These are phyloP conservation scores for Plasmodium chabaudi DNA, from an alignment of 169 alveolate genomes.

Conservation along the genomic window DNA sequence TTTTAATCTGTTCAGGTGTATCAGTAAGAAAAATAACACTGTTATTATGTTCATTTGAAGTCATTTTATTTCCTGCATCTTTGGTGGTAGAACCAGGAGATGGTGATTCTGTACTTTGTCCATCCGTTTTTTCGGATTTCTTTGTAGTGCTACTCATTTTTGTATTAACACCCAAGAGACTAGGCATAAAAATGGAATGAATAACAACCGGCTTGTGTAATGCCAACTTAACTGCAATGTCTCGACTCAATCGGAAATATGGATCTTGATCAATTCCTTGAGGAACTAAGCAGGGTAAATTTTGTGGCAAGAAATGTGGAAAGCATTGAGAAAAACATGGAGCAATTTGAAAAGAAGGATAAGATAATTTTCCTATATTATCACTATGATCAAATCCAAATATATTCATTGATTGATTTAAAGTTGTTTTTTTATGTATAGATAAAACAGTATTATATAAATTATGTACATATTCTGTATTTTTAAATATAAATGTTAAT, in stretches of 20 bases:
- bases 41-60: conserved; percentile 94
- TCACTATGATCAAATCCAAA: conserved; percentile 95
- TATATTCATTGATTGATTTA: conserved; percentile 93
- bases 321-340: conserved; percentile 96
- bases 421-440: conserved; percentile 95
- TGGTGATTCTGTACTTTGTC: conserved; percentile 88
- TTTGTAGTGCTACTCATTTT: conserved; percentile 93
- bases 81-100: conserved; percentile 89
- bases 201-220: conserved; percentile 94
- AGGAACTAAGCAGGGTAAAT: conserved; percentile 95
- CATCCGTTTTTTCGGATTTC: conserved; percentile 7
- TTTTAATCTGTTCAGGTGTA: conserved; percentile 92
- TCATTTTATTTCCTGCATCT: conserved; percentile 96
- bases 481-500: conserved; percentile 97
- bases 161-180: conserved; percentile 95
- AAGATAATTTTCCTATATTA: conserved; percentile 96
- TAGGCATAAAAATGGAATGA: conserved; percentile 98
- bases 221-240: conserved; percentile 96
- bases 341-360: conserved; percentile 98
- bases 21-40: conserved; percentile 97
- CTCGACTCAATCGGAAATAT: conserved; percentile 98
- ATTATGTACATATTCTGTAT: conserved; percentile 91
- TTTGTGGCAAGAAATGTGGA: conserved; percentile 93
- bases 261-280: conserved; percentile 99
- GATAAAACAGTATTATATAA: conserved; percentile 93